Evolutionary conservation across 805 yeast species (phyloP).

Genomic region (Wickerhamomyces silvicola): DNA sequence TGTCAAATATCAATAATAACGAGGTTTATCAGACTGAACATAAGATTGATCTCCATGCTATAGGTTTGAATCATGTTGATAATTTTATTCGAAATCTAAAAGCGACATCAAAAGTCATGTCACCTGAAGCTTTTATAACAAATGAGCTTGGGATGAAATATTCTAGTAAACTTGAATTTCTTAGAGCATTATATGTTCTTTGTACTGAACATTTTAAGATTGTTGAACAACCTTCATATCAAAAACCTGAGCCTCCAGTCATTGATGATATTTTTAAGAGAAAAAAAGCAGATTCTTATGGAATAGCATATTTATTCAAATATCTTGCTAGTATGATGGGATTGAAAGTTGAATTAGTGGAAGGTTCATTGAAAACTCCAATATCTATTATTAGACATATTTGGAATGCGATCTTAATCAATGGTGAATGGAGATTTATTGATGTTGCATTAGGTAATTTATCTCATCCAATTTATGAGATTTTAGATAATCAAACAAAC

Average conservation of each 20-base stretch:
- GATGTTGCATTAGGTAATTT: constrained; percentile 66
- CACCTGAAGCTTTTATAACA: constrained; percentile 49
- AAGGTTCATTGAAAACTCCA: constrained; percentile 82
- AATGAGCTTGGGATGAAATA: constrained; percentile 49
- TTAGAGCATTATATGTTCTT: constrained; percentile 60
- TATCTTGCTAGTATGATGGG: constrained; percentile 65
- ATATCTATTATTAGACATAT: constrained; percentile 70
- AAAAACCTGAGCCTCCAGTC: constrained; percentile 23
- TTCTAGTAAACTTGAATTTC: constrained; percentile 45
- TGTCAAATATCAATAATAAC: constrained; percentile 40
- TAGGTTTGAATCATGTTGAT: constrained; percentile 37
- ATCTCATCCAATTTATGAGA: constrained; percentile 43
- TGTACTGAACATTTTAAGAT: constrained; percentile 54
- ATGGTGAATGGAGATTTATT: constrained; percentile 72
- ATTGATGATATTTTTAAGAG: constrained; percentile 36
- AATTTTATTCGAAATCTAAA: constrained; percentile 29
- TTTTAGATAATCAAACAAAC: constrained; percentile 26
- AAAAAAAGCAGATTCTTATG: constrained; percentile 58
- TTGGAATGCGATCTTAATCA: constrained; percentile 77
- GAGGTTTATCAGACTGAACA: constrained; percentile 31
- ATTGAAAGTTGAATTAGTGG: constrained; percentile 66
- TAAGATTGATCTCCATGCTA: constrained; percentile 24
- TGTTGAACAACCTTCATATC: constrained; percentile 18
- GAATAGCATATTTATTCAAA: constrained; percentile 70
- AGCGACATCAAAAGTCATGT: constrained; percentile 32